These are phyloP conservation scores for Calonectria pseudoreteaudii DNA, from an alignment of 2,329 filamentous ascomycete species.

Conservation along the genomic window DNA sequence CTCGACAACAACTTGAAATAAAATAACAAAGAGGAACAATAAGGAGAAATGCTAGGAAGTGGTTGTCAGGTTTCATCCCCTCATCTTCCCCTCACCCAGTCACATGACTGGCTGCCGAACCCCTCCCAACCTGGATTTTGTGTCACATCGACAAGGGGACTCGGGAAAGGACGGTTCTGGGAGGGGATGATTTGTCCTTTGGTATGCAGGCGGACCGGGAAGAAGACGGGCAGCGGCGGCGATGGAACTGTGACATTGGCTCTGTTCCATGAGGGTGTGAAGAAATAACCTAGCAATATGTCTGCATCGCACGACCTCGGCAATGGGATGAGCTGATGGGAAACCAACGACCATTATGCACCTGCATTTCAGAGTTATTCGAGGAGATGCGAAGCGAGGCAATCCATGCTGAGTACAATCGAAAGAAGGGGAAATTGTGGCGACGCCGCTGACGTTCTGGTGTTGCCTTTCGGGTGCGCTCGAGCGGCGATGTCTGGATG, in stretches of 20 bases:
- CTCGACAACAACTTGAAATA: slow-evolving; percentile 7
- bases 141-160: slow-evolving; percentile 42
- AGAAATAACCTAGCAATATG: slow-evolving; percentile 24
- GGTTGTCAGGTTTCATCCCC: slow-evolving; percentile 41
- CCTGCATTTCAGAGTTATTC: background rate
- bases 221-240: slow-evolving; percentile 16
- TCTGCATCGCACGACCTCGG: slow-evolving; percentile 21
- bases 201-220: slow-evolving; percentile 28
- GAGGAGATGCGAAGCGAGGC: background rate
- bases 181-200: slow-evolving; percentile 28
- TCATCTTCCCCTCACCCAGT: slow-evolving; percentile 47
- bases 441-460: background rate
- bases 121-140: slow-evolving; percentile 33
- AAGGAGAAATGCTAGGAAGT: slow-evolving; percentile 28
- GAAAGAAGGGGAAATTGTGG: background rate
- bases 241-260: slow-evolving; percentile 23
- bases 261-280: slow-evolving; percentile 21
- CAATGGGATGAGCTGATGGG: slow-evolving; percentile 11
- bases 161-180: slow-evolving; percentile 34
- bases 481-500: slow-evolving; percentile 2
- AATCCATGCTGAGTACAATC: background rate
- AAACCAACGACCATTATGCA: background rate
- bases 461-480: background rate
- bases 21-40: slow-evolving; percentile 20
- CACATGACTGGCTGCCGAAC: slow-evolving; percentile 46